Percentiles rank a stretch among this genome's conserved stretches.
Conservation (phyloP, 2,329 filamentous ascomycete genomes). For the Madurella fahalii region DNA sequence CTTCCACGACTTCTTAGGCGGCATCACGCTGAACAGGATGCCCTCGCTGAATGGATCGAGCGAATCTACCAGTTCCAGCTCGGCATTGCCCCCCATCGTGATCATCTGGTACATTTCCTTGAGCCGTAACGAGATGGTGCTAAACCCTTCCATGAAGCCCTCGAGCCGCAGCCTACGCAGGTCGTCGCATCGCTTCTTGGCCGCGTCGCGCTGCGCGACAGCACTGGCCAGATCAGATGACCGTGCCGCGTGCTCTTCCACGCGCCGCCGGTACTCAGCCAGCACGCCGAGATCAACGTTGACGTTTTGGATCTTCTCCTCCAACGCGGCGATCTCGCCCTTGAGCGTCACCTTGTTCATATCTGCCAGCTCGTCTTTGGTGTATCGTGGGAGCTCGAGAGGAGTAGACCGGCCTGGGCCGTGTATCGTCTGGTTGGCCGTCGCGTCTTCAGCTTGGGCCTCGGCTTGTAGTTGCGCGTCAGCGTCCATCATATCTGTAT, state of each 20-base stretch:
- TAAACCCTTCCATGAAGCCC: constrained; percentile 98
- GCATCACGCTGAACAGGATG: constrained; percentile 97
- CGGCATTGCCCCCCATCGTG: constrained; percentile 97
- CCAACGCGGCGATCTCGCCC: constrained; percentile 57
- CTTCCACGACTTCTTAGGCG: constrained; percentile 99
- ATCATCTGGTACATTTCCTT: constrained; percentile 99
- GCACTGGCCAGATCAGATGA: constrained; percentile 81
- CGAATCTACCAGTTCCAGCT: constrained; percentile 93
- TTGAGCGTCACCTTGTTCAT: constrained; percentile 61
- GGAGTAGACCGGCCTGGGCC: constrained; percentile 33
- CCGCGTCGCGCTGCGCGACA: constrained; percentile 72
- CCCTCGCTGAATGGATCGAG: constrained; percentile 96
- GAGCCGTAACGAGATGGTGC: constrained; percentile 83
- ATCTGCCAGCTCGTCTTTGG: constrained; percentile 62
- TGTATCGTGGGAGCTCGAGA: constrained; percentile 72
- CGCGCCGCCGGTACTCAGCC: constrained; percentile 38
- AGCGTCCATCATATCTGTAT: constrained; percentile 21
- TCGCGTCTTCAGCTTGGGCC: constrained; percentile 30
- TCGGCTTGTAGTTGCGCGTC: constrained; percentile 27
- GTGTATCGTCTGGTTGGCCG: constrained; percentile 26
- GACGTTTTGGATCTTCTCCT: constrained; percentile 74
- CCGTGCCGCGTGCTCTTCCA: constrained; percentile 38
- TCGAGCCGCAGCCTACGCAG: constrained; percentile 85
- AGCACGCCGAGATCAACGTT: constrained; percentile 81
- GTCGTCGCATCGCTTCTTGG: constrained; percentile 90